Base-by-base conservation (phyloP, 2,329 filamentous ascomycete species). In the Penicillium sp. region DNA sequence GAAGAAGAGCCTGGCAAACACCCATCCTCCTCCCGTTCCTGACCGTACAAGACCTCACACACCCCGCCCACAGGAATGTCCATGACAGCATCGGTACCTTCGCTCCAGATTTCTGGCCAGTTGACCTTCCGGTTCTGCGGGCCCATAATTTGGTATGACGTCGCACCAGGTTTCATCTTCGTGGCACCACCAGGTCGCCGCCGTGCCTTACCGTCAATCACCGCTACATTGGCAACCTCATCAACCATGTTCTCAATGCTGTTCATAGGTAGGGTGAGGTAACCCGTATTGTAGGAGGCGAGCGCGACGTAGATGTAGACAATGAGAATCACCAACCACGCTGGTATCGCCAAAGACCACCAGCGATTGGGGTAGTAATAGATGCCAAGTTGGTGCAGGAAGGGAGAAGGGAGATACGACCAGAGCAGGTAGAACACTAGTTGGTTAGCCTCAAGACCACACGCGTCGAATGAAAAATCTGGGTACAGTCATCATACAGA, bases 341-440 rank as follows among this genome's bases (percentile, higher is more conserved):
- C 82, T 0, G 92, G 92, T 10, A 95, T 80, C 1, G 92, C 92
- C 13, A 98, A 76, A 32, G 85, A 86, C 92, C 92, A 98, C 92
- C 92, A 98, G 32, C 92, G 80, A 63, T 95, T 88, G 1, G 92
- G 92, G 56, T 95, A 98, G 72, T 96, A 96, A 68, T 88, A 82
- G 41, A 98, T 94, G 13, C 92, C 90, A 39, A 98, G 76, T 42
- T 86, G 86, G 61, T 95, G 88, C 29, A 98, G 75, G 61, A 96
- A 88, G 0, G 89, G 88, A 15, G 84, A 86, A 0, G 92, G 92
- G 4, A 96, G 79, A 66, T 92, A 96, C 10, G 84, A 84, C 92
- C 89, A 95, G 8, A 83, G 69, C 14, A 83, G 64, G 59, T 83
- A 84, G 45, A 82, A 74, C 9, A 80, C 65, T 68, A 23, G 33